Evolutionary conservation across 257 asterid genomes (phyloP), one percentile per base, ranked within the genome.

Genomic region (Nicotiana paniculata): DNA sequence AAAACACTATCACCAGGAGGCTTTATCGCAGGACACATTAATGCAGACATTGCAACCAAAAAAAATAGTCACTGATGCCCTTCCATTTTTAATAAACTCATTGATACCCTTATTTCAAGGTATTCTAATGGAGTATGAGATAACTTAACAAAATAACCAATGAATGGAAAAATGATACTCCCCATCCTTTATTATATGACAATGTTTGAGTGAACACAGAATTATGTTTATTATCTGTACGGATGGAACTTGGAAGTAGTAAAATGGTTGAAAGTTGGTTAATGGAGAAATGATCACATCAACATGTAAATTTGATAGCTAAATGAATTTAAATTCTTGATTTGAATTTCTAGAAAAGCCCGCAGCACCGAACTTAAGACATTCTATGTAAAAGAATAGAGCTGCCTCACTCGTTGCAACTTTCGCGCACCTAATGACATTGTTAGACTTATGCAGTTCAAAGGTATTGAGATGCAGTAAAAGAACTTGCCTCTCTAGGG

Each of bases 401-500:
- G 33, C 67, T 61, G 32, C 13, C 66, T 75, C 63, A 51, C 26
- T 26, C 43, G 62, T 74, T 51, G 53, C 79, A 75, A 30, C 63
- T 15, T 12, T 28, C n/a, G 32, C 28, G 43, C 21, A 64, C 70
- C 32, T 64, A 17, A 62, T 24, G 67, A 10, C 67, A 64, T 28
- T 6, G 4, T 11, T 28, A 15, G 26, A 51, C 43, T 48, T 48
- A 35, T 26, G 46, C 46, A 51, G 63, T 75, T 51, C 16, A 51
- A 75, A 75, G 43, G 80, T 26, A 3, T 75, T 75, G 63, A 48
- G 63, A 26, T 75, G 68, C 24, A 33, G 63, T 1, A 51, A 58
- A 55, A 51, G 33, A 83, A 75, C 80, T 85, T 92, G 93, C 98
- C 98, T 96, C 98, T 92, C 95, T 90, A 77, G 98, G 94, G 77